These are phyloP conservation scores for Nyssa sinensis DNA, from an alignment of 148 eudicot genomes.

Conservation along the genomic window DNA sequence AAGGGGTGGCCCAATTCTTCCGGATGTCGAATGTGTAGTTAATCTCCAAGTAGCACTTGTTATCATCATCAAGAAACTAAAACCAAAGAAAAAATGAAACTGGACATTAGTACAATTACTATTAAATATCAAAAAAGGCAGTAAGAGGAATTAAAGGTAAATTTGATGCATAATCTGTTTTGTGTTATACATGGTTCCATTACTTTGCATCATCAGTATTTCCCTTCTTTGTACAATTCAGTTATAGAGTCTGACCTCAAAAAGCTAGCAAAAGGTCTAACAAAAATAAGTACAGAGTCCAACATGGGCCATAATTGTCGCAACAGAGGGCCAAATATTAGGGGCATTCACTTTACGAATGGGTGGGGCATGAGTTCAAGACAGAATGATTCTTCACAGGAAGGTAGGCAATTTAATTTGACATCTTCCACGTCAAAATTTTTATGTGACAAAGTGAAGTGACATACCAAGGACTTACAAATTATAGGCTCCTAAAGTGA, in stretches of 20 bases:
- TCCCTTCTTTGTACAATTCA: no score
- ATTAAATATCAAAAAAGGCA: background rate
- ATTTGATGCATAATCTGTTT: background rate
- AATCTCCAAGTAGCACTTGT: slow-evolving; percentile 41
- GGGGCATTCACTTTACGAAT: background rate
- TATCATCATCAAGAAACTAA: slow-evolving; percentile 45
- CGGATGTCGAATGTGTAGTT: slow-evolving; percentile 40
- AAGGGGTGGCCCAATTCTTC: slow-evolving; percentile 28
- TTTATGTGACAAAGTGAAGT: background rate
- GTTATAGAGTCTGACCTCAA: background rate
- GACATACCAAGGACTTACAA: background rate
- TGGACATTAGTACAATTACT: background rate
- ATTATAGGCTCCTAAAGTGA: background rate
- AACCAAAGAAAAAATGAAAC: slow-evolving; percentile 3
- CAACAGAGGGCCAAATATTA: background rate
- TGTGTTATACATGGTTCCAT: no score
- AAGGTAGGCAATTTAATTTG: no score
- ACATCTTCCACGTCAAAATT: no score
- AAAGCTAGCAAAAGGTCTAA: background rate
- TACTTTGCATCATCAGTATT: no score
- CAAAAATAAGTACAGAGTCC: background rate
- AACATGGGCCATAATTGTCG: background rate
- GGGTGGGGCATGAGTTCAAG: background rate
- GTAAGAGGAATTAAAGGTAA: background rate
- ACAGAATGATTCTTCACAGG: no score